phyloP scores from a whole-genome alignment of 169 alveolate genomes.

The Toxoplasma gondii region DNA sequence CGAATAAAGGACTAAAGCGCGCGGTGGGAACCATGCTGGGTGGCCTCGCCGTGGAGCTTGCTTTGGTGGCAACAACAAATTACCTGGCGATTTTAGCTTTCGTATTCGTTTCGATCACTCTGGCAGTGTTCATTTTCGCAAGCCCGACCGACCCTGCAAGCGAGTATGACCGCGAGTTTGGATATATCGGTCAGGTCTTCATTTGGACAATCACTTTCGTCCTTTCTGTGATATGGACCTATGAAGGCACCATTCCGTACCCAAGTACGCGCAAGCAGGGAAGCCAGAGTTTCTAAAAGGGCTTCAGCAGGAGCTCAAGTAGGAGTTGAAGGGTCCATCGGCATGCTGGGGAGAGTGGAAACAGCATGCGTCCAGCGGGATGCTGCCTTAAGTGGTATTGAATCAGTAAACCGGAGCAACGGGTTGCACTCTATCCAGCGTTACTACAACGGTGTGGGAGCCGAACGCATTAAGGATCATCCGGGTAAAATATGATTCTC shows the following conservation, averaged over 20 bases:
- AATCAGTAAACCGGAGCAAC: no score
- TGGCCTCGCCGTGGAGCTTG: slow-evolving; percentile 41
- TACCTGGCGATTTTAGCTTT: not conserved
- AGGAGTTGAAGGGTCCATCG: no score
- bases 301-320: no score
- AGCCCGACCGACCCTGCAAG: slow-evolving; percentile 26
- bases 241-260: slow-evolving; percentile 8
- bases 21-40: slow-evolving; percentile 28
- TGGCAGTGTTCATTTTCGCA: slow-evolving; percentile 26
- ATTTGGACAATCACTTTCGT: slow-evolving; percentile 37
- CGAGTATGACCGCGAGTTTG: slow-evolving; percentile 34
- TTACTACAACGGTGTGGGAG: no score
- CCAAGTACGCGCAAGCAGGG: slow-evolving; percentile 1
- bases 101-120: slow-evolving; percentile 4
- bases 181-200: slow-evolving; percentile 47
- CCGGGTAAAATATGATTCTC: no score
- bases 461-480: no score
- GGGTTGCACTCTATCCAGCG: no score
- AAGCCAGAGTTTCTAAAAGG: no score
- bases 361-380: no score
- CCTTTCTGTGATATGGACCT: slow-evolving; percentile 12
- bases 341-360: no score
- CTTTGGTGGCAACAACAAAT: slow-evolving; percentile 10
- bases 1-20: slow-evolving; percentile 34
- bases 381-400: no score